Evolutionary conservation across 2,329 filamentous ascomycete species (phyloP).

Genomic region (Ilyonectria sp.): DNA sequence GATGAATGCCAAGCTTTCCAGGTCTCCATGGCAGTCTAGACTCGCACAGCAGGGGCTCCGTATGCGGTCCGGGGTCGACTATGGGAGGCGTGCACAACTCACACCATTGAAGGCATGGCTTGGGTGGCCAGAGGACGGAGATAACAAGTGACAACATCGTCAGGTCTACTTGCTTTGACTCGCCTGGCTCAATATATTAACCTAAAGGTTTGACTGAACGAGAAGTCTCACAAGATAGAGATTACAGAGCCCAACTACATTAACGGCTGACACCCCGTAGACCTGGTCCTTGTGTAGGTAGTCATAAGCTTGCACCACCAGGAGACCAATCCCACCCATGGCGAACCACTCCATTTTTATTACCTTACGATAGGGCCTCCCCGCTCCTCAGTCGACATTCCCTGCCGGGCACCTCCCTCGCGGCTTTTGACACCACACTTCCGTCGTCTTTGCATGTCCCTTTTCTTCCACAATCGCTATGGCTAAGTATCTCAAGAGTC

Average conservation of each 20-base stretch:
- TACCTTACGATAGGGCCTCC: conserved; percentile 10
- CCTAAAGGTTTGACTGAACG: not conserved
- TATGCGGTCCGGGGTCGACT: conserved; percentile 30
- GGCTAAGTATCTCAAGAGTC: too few relatives aligned
- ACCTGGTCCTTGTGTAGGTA: not conserved
- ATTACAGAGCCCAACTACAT: not conserved
- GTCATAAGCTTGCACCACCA: conserved; percentile 18
- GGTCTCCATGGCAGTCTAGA: not conserved
- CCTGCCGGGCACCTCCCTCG: too few relatives aligned
- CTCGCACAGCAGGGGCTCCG: conserved; percentile 19
- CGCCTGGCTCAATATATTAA: not conserved
- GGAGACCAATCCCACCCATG: conserved; percentile 8
- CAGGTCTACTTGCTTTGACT: not conserved
- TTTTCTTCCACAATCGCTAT: too few relatives aligned
- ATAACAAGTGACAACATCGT: not conserved
- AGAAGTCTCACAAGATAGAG: not conserved
- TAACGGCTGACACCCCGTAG: not conserved
- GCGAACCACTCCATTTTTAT: conserved; percentile 3
- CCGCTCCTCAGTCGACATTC: conserved; percentile 5
- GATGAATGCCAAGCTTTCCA: conserved; percentile 5
- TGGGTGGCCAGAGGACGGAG: not conserved
- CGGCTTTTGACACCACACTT: too few relatives aligned
- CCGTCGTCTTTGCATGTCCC: too few relatives aligned
- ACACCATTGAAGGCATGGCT: not conserved
- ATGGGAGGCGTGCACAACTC: conserved; percentile 3